Conservation (phyloP, 2,329 filamentous ascomycete genomes). For the Blumeriella jaapii region DNA sequence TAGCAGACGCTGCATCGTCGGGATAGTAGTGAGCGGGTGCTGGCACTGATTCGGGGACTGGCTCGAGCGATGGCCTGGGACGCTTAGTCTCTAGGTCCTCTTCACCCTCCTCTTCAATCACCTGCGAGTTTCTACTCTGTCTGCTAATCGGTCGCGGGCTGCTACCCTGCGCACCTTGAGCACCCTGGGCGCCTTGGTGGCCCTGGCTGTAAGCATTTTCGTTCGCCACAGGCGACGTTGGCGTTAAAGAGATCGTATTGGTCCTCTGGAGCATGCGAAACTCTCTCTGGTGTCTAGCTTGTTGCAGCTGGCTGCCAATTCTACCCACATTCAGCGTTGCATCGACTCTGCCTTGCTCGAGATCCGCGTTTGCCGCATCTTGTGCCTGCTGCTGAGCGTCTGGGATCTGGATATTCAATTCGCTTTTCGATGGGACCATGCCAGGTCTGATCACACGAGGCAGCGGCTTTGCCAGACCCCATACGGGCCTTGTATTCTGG, state of each 20-base stretch:
- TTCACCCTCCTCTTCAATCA: constrained; percentile 10
- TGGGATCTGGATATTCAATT: constrained; percentile 28
- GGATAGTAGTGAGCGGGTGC: constrained; percentile 7
- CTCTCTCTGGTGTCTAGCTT: constrained; percentile 16
- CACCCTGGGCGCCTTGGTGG: too few relatives aligned
- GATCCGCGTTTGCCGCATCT: constrained; percentile 30
- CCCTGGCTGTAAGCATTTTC: constrained; percentile 5
- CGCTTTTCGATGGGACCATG: constrained; percentile 32
- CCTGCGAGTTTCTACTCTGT: constrained; percentile 8
- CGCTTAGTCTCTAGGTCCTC: constrained; percentile 2
- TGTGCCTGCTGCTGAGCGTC: constrained; percentile 26
- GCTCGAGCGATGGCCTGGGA: neutral
- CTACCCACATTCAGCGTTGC: constrained; percentile 18
- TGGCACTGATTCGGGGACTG: constrained; percentile 4
- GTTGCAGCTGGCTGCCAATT: constrained; percentile 17
- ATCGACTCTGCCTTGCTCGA: constrained; percentile 33
- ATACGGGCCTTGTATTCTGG: constrained; percentile 37
- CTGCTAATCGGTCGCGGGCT: too few relatives aligned
- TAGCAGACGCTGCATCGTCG: constrained; percentile 15
- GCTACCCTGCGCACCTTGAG: too few relatives aligned
- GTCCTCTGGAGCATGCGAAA: constrained; percentile 12
- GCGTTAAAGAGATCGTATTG: too few relatives aligned
- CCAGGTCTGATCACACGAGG: constrained; percentile 41
- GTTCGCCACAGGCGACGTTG: constrained; percentile 2
- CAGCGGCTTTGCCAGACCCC: constrained; percentile 41